Conservation (phyloP, 805 yeast species). For the Yarrowia keelungensis region DNA sequence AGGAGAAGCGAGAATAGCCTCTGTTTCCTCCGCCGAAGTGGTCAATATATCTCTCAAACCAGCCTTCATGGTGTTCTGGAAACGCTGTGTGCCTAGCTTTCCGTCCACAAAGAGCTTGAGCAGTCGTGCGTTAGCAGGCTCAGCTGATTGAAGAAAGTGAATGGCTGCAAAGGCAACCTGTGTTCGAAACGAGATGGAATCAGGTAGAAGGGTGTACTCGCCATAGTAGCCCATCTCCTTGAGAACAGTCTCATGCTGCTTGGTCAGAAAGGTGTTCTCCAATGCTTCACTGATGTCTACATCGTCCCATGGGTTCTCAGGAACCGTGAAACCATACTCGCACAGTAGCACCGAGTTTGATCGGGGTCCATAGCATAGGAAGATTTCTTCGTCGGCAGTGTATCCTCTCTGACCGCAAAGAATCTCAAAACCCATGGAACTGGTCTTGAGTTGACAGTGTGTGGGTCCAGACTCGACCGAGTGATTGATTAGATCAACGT, state of each 20-base stretch:
- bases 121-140: conserved; percentile 21
- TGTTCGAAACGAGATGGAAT: conserved; percentile 71
- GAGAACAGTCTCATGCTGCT: conserved; percentile 56
- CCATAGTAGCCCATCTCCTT: conserved; percentile 65
- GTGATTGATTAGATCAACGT: conserved; percentile 87
- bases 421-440: conserved; percentile 61
- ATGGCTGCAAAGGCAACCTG: conserved; percentile 70
- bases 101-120: conserved; percentile 30
- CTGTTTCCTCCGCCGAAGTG: conserved; percentile 3
- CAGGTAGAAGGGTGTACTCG: conserved; percentile 68
- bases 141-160: conserved; percentile 21
- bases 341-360: conserved; percentile 79
- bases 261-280: conserved; percentile 49
- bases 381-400: conserved; percentile 62
- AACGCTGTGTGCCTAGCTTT: conserved; percentile 27
- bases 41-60: conserved; percentile 31
- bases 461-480: conserved; percentile 47
- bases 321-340: conserved; percentile 83
- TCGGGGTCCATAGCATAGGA: conserved; percentile 86
- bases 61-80: conserved; percentile 25
- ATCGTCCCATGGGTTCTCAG: conserved; percentile 68
- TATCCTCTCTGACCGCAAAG: conserved; percentile 50
- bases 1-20: background rate
- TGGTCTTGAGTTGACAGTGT: conserved; percentile 50
- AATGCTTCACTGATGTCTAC: conserved; percentile 66